Conservation (phyloP, 106 monocot species). For the Allium cepa region DNA sequence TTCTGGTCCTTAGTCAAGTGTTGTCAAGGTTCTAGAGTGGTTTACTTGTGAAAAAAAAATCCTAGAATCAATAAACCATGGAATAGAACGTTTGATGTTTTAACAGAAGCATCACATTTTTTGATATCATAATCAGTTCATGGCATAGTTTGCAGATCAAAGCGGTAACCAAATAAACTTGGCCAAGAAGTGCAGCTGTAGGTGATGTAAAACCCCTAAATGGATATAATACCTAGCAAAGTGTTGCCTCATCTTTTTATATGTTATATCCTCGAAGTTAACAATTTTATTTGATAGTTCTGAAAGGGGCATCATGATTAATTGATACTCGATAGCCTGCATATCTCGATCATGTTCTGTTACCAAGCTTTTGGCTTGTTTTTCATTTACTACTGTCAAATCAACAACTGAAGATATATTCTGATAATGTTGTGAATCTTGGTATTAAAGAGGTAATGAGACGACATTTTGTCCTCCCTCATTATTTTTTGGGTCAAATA, state of each 20-base stretch:
- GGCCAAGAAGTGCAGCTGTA: too few relatives aligned
- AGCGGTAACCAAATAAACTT: too few relatives aligned
- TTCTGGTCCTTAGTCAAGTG: too few relatives aligned
- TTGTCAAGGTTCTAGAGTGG: too few relatives aligned
- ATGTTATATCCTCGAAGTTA: slow-evolving; percentile 30
- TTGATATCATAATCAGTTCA: too few relatives aligned
- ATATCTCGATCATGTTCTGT: not conserved
- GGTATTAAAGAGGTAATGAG: slow-evolving; percentile 1
- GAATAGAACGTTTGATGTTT: too few relatives aligned
- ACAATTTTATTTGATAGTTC: slow-evolving; percentile 16
- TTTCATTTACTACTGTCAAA: not conserved
- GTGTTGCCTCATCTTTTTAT: slow-evolving; percentile 22
- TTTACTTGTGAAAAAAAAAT: too few relatives aligned
- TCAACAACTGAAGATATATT: not conserved
- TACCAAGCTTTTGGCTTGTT: not conserved
- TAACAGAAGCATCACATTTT: too few relatives aligned
- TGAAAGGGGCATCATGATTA: slow-evolving; percentile 9
- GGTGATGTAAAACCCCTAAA: not conserved
- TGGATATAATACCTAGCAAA: slow-evolving; percentile 32
- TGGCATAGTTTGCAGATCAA: too few relatives aligned
- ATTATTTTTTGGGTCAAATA: too few relatives aligned
- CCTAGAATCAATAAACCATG: too few relatives aligned
- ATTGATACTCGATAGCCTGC: slow-evolving; percentile 6
- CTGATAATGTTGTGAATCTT: not conserved
- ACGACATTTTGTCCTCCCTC: not conserved